phyloP scores from a whole-genome alignment of 208 protist species.

The Crithidia brevicula region DNA sequence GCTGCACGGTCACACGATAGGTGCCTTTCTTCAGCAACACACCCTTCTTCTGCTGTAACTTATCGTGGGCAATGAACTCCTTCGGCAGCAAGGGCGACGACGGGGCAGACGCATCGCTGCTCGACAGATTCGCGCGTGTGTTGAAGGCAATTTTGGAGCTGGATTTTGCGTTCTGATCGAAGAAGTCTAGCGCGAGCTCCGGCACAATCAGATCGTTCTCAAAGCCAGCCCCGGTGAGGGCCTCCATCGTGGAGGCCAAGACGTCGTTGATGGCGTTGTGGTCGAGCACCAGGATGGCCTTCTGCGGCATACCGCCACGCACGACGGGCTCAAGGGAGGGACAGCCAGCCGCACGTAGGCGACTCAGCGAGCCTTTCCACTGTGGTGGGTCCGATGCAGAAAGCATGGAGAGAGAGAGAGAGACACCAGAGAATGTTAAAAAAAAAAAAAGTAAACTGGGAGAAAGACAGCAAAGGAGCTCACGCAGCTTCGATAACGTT shows the following conservation, averaged over 20 bases:
- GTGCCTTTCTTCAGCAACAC: constrained; percentile 8
- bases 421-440: not conserved
- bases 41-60: constrained; percentile 18
- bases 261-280: constrained; percentile 14
- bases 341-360: constrained; percentile 16
- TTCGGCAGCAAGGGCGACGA: constrained; percentile 13
- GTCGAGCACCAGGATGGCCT: constrained; percentile 27
- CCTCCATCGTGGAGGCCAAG: constrained; percentile 21
- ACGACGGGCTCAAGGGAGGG: constrained; percentile 10
- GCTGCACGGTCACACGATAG: constrained; percentile 27
- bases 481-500: too few species aligned
- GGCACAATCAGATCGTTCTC: constrained; percentile 19
- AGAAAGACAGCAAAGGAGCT: constrained; percentile 15
- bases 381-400: not conserved
- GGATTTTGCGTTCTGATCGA: constrained; percentile 25
- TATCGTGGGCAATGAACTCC: constrained; percentile 21
- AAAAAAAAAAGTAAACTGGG: too few species aligned
- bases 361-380: constrained; percentile 16
- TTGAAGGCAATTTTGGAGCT: not conserved
- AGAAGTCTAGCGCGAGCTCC: constrained; percentile 33
- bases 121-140: not conserved
- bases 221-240: constrained; percentile 19
- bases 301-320: constrained; percentile 7
- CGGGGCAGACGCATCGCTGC: not conserved
- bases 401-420: too few species aligned